These are phyloP conservation scores for Leccinum rimulosum DNA, from an alignment of 768 basidiomycete genomes.

Conservation along the genomic window DNA sequence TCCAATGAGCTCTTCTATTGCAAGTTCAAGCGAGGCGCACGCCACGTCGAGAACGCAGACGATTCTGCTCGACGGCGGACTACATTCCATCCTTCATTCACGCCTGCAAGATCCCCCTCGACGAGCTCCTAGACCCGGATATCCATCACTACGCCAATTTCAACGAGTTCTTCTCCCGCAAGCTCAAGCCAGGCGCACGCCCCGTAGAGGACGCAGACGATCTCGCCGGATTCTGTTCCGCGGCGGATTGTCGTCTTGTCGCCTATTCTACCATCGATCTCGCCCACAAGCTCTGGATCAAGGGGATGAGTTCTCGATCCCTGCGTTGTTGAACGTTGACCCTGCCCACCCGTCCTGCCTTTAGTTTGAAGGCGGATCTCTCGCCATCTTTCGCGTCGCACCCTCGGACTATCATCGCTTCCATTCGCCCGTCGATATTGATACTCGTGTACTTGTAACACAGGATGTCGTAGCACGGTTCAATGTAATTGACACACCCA, in stretches of 20 bases:
- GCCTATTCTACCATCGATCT: constrained; percentile 58
- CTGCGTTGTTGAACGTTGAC: constrained; percentile 51
- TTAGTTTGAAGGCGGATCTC: constrained; percentile 42
- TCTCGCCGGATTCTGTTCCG: constrained; percentile 52
- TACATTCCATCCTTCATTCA: constrained; percentile 55
- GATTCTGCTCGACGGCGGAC: constrained; percentile 70
- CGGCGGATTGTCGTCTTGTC: constrained; percentile 73
- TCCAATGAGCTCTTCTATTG: constrained; percentile 80
- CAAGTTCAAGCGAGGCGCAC: constrained; percentile 54
- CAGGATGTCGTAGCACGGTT: too few species aligned
- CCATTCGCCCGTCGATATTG: constrained; percentile 68
- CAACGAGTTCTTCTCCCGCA: constrained; percentile 74
- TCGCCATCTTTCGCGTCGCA: constrained; percentile 75
- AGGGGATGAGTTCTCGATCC: constrained; percentile 65
- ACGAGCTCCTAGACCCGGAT: constrained; percentile 65
- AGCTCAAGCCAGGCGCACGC: constrained; percentile 57
- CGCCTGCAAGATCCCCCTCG: constrained; percentile 51
- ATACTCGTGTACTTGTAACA: too few species aligned
- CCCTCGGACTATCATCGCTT: constrained; percentile 83
- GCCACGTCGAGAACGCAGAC: constrained; percentile 56
- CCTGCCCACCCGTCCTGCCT: constrained; percentile 40
- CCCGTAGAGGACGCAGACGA: constrained; percentile 57
- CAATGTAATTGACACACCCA: too few species aligned
- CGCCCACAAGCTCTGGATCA: constrained; percentile 75
- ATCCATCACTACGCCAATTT: constrained; percentile 60